Percentiles rank a stretch among this genome's conserved stretches.
phyloP scores from a whole-genome alignment of 306 rosid genomes.

The Castanopsis chinensis region DNA sequence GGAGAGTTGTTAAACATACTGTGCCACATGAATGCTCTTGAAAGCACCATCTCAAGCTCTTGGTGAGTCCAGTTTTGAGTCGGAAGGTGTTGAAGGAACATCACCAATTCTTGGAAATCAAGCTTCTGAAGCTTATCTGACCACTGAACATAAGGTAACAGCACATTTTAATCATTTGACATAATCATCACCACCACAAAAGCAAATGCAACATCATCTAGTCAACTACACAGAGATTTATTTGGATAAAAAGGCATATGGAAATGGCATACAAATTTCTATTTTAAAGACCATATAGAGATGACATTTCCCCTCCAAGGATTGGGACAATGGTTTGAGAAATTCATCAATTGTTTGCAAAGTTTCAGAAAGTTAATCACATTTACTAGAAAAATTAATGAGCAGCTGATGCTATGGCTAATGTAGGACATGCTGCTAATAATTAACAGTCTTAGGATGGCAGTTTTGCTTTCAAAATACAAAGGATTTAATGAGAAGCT shows the following conservation, averaged over 20 bases:
- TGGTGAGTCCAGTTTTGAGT: conserved; percentile 86
- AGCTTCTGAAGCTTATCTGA: conserved; percentile 82
- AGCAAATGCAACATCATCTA: not conserved
- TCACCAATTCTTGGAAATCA: conserved; percentile 95
- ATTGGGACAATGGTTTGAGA: not conserved
- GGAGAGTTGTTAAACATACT: conserved; percentile 96
- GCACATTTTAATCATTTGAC: conserved; percentile 13
- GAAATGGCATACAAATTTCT: not conserved
- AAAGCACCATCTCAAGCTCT: conserved; percentile 97
- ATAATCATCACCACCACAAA: conserved; percentile 1
- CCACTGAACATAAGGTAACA: conserved; percentile 61
- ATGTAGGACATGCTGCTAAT: not conserved
- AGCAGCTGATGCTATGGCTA: not conserved
- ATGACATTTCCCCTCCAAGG: not conserved
- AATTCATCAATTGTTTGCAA: not conserved
- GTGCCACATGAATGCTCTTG: conserved; percentile 99
- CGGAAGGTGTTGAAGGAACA: conserved; percentile 99
- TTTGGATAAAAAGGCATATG: not conserved
- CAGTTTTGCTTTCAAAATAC: not conserved
- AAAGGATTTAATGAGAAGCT: not conserved
- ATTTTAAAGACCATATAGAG: not conserved
- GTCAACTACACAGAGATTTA: not conserved
- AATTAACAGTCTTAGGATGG: not conserved
- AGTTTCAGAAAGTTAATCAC: not conserved
- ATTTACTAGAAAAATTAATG: not conserved